A percentile compares a stretch with the other conserved stretches of the same genome.
Conservation (phyloP, 331 rosid genomes). For the Quercus phellos region DNA sequence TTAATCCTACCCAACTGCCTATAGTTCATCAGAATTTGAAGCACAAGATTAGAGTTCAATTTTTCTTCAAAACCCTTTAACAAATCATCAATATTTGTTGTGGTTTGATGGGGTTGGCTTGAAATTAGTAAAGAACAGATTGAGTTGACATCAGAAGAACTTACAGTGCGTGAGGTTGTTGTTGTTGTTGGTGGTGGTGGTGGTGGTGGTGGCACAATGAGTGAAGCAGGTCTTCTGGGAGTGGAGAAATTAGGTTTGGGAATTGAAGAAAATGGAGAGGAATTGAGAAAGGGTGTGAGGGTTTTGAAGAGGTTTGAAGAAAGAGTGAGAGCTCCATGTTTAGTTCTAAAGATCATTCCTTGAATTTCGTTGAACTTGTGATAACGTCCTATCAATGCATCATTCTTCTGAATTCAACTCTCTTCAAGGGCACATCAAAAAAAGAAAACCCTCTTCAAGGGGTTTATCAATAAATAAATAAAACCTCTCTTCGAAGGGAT, state of each 20-base stretch:
- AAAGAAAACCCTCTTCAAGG: too few relatives aligned
- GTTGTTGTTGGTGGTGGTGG: background rate
- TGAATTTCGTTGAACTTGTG: background rate
- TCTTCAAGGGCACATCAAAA: too few relatives aligned
- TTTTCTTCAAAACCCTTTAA: slow-evolving; percentile 24
- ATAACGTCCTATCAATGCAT: too few relatives aligned
- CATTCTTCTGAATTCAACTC: too few relatives aligned
- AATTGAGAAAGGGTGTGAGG: slow-evolving; percentile 2
- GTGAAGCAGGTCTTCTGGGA: slow-evolving; percentile 25
- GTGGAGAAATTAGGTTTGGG: slow-evolving; percentile 8
- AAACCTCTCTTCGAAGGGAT: too few relatives aligned
- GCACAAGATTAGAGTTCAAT: slow-evolving; percentile 44
- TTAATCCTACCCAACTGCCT: slow-evolving; percentile 55
- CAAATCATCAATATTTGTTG: slow-evolving; percentile 25
- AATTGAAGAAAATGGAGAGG: slow-evolving; percentile 25
- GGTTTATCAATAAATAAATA: too few relatives aligned
- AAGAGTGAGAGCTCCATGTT: slow-evolving; percentile 17
- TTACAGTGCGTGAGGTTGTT: slow-evolving; percentile 4
- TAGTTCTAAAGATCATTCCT: slow-evolving; percentile 27
- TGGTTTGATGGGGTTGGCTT: slow-evolving; percentile 14
- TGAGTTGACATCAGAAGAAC: slow-evolving; percentile 18
- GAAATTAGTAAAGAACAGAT: slow-evolving; percentile 40
- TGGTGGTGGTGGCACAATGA: slow-evolving; percentile 5
- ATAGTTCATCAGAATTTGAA: slow-evolving; percentile 47
- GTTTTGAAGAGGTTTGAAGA: slow-evolving; percentile 12